phyloP scores from a whole-genome alignment of 78 protist species.

The Protostelium mycophagum region DNA sequence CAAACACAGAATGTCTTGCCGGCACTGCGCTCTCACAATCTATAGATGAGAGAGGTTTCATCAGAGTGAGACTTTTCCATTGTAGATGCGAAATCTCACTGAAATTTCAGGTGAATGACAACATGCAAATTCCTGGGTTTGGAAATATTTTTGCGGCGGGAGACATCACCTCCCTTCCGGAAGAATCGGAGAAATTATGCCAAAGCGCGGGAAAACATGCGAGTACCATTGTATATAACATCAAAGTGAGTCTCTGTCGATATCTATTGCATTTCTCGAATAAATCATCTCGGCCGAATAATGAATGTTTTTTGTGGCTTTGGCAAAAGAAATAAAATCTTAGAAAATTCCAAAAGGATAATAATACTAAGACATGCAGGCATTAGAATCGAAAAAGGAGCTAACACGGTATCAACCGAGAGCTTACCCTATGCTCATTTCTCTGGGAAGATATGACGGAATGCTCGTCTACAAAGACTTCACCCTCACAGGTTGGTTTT shows the following conservation, averaged over 20 bases:
- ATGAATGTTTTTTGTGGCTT: no score
- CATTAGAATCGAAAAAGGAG: constrained; percentile 11
- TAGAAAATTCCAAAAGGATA: no score
- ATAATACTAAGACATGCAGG: no score
- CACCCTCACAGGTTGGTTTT: constrained; percentile 45
- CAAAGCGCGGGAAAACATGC: constrained; percentile 14
- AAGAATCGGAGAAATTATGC: constrained; percentile 27
- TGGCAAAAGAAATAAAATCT: no score
- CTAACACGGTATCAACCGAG: not conserved
- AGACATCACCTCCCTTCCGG: constrained; percentile 40
- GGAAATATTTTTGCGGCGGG: constrained; percentile 55
- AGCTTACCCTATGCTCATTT: constrained; percentile 33
- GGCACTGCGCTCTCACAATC: constrained; percentile 28
- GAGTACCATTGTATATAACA: constrained; percentile 28
- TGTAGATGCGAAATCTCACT: not conserved
- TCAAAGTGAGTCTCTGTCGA: not conserved
- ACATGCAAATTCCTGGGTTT: constrained; percentile 41
- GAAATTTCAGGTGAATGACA: constrained; percentile 30
- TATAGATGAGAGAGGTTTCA: not conserved
- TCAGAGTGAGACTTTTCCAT: not conserved
- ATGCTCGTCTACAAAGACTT: constrained; percentile 38
- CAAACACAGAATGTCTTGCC: constrained; percentile 28
- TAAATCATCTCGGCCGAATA: no score
- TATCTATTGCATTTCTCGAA: constrained; percentile 1
- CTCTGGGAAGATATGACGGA: constrained; percentile 38